Evolutionary conservation across 2,329 filamentous ascomycete genomes (phyloP).

Genomic region (Apiospora saccharicola): DNA sequence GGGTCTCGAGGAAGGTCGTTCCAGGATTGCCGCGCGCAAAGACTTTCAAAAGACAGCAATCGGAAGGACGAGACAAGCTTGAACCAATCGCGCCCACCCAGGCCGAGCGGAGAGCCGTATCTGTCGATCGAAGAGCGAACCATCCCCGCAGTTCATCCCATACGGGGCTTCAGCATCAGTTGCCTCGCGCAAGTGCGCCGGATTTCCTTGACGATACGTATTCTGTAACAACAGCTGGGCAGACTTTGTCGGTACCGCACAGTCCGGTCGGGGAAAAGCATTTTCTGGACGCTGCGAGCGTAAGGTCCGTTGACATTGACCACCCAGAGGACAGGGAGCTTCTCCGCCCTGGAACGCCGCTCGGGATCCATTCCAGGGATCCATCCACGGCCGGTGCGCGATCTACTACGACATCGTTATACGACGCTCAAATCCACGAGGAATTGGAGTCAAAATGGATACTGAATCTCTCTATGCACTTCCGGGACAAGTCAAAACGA

Average conservation of each 20-base stretch:
- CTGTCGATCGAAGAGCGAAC: slow-evolving; percentile 61
- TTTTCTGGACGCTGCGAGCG: slow-evolving; percentile 37
- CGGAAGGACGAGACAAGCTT: slow-evolving; percentile 78
- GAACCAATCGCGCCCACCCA: slow-evolving; percentile 68
- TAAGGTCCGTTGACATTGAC: slow-evolving; percentile 33
- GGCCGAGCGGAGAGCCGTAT: slow-evolving; percentile 75
- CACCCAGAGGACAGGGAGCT: slow-evolving; percentile 14
- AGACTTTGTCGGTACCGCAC: slow-evolving; percentile 40
- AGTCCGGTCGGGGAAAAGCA: slow-evolving; percentile 45
- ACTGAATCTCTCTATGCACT: slow-evolving; percentile 97
- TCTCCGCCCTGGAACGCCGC: slow-evolving; percentile 26
- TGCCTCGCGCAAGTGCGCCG: slow-evolving; percentile 58
- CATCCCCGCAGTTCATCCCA: slow-evolving; percentile 45
- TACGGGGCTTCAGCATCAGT: slow-evolving; percentile 39
- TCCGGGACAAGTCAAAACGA: slow-evolving; percentile 87
- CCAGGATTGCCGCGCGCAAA: slow-evolving; percentile 78
- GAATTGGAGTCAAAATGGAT: slow-evolving; percentile 94
- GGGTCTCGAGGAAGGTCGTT: slow-evolving; percentile 68
- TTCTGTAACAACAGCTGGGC: slow-evolving; percentile 36
- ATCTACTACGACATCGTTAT: slow-evolving; percentile 60
- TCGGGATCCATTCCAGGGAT: slow-evolving; percentile 31
- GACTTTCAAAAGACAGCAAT: slow-evolving; percentile 84
- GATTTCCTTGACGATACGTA: slow-evolving; percentile 48
- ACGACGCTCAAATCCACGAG: slow-evolving; percentile 73
- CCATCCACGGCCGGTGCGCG: slow-evolving; percentile 48